Evolutionary conservation across 306 rosid genomes (phyloP).

Genomic region (Lathyrus tuberosus): DNA sequence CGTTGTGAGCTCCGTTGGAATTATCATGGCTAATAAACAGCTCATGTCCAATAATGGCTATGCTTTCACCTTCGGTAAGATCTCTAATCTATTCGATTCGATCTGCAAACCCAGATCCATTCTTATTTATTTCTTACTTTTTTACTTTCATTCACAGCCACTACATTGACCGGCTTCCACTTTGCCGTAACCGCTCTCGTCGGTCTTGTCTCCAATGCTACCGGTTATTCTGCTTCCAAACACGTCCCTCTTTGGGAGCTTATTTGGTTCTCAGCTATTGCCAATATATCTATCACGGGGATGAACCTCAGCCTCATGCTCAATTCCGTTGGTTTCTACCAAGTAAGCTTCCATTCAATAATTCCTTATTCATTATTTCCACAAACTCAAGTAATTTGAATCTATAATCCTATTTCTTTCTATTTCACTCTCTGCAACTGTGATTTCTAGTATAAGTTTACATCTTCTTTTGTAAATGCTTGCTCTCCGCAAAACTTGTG

Average conservation of each 20-base stretch:
- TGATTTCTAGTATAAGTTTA: too few relatives aligned
- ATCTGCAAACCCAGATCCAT: constrained; percentile 29
- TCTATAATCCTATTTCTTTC: too few relatives aligned
- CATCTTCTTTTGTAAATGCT: too few relatives aligned
- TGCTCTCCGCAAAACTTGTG: too few relatives aligned
- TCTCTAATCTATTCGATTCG: constrained; percentile 9
- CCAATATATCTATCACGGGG: constrained; percentile 81
- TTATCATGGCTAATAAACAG: constrained; percentile 90
- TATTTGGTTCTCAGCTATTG: constrained; percentile 87
- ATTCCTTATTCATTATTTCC: too few relatives aligned
- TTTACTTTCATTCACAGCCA: constrained; percentile 74
- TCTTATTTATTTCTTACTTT: neutral
- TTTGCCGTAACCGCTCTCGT: constrained; percentile 88
- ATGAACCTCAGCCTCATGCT: constrained; percentile 98
- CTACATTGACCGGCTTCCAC: constrained; percentile 89
- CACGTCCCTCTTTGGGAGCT: constrained; percentile 94
- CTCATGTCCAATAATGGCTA: constrained; percentile 84
- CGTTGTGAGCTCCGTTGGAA: constrained; percentile 84
- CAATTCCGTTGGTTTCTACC: constrained; percentile 93
- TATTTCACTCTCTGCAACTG: too few relatives aligned
- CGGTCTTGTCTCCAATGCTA: constrained; percentile 82
- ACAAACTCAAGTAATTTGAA: too few relatives aligned
- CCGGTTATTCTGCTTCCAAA: constrained; percentile 80
- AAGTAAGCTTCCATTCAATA: constrained; percentile 51
- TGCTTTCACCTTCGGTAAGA: constrained; percentile 72